phyloP scores from a whole-genome alignment of 2,329 filamentous ascomycete species.

The Microdochium trichocladiopsis region DNA sequence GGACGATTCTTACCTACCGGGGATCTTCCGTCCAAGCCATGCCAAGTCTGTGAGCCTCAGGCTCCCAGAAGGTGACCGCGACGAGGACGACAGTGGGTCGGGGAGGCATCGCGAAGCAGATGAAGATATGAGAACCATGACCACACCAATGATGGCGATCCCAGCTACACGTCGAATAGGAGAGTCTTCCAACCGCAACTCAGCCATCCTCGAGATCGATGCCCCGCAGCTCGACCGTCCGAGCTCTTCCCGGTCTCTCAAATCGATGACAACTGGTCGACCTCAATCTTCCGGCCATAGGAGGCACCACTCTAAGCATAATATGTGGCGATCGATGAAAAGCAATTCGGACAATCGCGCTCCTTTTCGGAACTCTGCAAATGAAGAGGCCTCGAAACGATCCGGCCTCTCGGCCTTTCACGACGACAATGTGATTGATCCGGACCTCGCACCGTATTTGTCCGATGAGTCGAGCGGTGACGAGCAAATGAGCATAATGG shows the following conservation, averaged over 20 bases:
- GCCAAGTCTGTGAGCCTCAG: constrained; percentile 30
- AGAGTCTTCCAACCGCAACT: constrained; percentile 75
- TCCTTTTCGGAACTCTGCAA: constrained; percentile 72
- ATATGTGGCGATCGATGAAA: constrained; percentile 71
- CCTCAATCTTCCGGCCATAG: constrained; percentile 76
- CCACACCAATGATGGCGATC: constrained; percentile 67
- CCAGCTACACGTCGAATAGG: constrained; percentile 58
- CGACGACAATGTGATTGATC: constrained; percentile 97
- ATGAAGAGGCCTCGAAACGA: constrained; percentile 58
- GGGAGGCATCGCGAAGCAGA: constrained; percentile 35
- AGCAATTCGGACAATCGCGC: constrained; percentile 69
- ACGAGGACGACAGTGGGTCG: constrained; percentile 29
- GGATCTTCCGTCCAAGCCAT: constrained; percentile 51
- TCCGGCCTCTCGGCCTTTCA: constrained; percentile 84
- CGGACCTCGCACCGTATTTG: constrained; percentile 89
- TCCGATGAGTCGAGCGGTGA: constrained; percentile 93
- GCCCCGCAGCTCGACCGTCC: constrained; percentile 77
- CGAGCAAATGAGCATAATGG: constrained; percentile 83
- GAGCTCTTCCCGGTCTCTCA: constrained; percentile 86
- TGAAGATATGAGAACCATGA: constrained; percentile 43
- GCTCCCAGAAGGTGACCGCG: constrained; percentile 28
- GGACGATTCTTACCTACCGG: constrained; percentile 61
- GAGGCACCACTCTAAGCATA: constrained; percentile 81
- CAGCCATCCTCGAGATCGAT: constrained; percentile 86
- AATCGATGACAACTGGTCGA: constrained; percentile 60